Percentiles rank a stretch among this genome's conserved stretches.
These are phyloP conservation scores for Aspergillus sparsus DNA, from an alignment of 495 filamentous ascomycete species.

Conservation along the genomic window DNA sequence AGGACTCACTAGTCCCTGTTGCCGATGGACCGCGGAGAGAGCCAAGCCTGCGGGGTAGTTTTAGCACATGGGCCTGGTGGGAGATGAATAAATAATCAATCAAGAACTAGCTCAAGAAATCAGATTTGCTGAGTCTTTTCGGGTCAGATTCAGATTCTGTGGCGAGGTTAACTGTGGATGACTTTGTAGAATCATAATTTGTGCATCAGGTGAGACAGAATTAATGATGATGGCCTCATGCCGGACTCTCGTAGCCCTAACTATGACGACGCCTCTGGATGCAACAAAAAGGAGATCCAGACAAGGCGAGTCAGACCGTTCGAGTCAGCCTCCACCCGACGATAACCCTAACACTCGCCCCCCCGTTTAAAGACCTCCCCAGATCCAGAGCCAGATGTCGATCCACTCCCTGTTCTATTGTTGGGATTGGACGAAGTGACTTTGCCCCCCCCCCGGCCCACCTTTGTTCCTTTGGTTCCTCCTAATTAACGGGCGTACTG, in stretches of 20 bases:
- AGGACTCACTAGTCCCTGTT: not conserved
- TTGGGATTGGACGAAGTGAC: not conserved
- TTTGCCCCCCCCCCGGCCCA: not conserved
- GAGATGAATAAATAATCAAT: too few species aligned
- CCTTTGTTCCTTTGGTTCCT: not conserved
- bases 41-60: not conserved
- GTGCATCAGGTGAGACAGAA: too few species aligned
- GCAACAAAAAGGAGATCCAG: not conserved
- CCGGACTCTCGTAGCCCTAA: too few species aligned
- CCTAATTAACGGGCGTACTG: too few species aligned
- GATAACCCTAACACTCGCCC: not conserved
- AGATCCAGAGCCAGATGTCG: not conserved
- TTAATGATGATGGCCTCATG: too few species aligned
- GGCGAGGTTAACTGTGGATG: too few species aligned
- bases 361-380: not conserved
- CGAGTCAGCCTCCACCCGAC: slow-evolving; percentile 4
- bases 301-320: slow-evolving; percentile 1
- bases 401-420: not conserved
- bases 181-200: too few species aligned
- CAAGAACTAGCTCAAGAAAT: too few species aligned
- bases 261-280: too few species aligned
- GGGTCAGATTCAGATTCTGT: too few species aligned
- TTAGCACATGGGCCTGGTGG: not conserved
- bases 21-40: not conserved
- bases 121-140: too few species aligned